Percentiles rank a stretch among this genome's conserved stretches.
phyloP scores from a whole-genome alignment of 352 stramenopile species.

The Pythium aquatile region DNA sequence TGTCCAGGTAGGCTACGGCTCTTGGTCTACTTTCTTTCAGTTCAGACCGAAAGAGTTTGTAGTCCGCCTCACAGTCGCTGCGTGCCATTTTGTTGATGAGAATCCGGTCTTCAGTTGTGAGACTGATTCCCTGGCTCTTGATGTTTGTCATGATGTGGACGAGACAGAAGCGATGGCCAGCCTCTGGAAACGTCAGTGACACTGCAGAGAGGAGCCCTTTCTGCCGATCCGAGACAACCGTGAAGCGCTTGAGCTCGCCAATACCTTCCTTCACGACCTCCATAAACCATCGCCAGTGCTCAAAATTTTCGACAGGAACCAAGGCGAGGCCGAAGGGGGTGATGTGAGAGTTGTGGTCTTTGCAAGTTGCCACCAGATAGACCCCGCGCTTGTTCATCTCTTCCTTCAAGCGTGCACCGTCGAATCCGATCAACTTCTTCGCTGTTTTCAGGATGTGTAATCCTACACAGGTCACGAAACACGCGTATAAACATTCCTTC shows the following conservation, averaged over 20 bases:
- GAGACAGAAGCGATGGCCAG: constrained; percentile 1
- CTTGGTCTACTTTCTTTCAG: neutral
- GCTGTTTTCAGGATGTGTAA: neutral
- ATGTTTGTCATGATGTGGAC: constrained; percentile 1
- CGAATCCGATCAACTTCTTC: neutral
- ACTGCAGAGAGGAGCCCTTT: constrained; percentile 1
- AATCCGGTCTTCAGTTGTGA: neutral
- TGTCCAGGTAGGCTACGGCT: no score
- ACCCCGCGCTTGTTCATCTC: neutral
- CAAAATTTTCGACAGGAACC: neutral
- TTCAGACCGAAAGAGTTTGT: neutral
- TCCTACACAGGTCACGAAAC: neutral
- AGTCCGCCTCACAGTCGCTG: neutral
- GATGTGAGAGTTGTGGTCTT: neutral
- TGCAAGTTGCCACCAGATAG: neutral
- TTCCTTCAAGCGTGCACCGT: neutral
- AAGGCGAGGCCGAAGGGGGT: neutral
- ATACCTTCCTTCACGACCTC: neutral
- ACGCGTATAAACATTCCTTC: neutral
- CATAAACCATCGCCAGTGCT: neutral
- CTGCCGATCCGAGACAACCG: neutral
- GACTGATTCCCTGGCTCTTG: no score
- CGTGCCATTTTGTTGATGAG: neutral
- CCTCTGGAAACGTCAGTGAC: neutral
- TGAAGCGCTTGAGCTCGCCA: neutral